phyloP scores from a whole-genome alignment of 306 rosid genomes.

The Citrullus mucosospermus region DNA sequence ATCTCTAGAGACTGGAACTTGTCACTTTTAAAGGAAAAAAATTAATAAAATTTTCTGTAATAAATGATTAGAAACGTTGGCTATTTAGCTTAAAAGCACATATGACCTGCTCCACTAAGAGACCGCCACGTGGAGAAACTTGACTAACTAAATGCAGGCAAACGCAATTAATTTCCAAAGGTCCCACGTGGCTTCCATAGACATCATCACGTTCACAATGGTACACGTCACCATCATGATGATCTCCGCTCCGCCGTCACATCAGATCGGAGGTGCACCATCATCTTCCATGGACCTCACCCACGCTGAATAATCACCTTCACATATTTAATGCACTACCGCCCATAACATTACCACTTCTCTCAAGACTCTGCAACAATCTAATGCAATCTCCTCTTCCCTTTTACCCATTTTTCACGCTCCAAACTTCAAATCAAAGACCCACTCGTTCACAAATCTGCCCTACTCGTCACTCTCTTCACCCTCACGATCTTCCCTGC shows the following conservation, averaged over 20 bases:
- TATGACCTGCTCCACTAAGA: neutral
- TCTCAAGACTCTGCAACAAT: neutral
- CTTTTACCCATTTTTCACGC: constrained; percentile 3
- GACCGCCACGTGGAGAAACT: neutral
- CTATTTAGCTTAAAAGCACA: neutral
- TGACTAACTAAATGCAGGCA: neutral
- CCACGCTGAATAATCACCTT: neutral
- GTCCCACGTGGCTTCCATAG: constrained; percentile 1
- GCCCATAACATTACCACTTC: neutral
- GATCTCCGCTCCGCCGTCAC: constrained; percentile 3
- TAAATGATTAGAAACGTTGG: too few species aligned
- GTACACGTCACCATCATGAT: constrained; percentile 1
- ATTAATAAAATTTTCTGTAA: too few species aligned
- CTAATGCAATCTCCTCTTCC: constrained; percentile 1
- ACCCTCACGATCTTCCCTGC: neutral
- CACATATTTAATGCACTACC: constrained; percentile 1
- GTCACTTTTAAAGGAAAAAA: too few species aligned
- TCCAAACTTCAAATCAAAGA: neutral
- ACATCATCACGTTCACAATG: constrained; percentile 4
- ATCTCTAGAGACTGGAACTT: too few species aligned
- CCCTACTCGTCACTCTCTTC: neutral
- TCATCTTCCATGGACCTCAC: neutral
- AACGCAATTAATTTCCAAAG: neutral
- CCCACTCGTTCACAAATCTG: neutral
- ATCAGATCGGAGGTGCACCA: neutral